Conservation (phyloP, 768 basidiomycete species). For the Pulveroboletus sp. region DNA sequence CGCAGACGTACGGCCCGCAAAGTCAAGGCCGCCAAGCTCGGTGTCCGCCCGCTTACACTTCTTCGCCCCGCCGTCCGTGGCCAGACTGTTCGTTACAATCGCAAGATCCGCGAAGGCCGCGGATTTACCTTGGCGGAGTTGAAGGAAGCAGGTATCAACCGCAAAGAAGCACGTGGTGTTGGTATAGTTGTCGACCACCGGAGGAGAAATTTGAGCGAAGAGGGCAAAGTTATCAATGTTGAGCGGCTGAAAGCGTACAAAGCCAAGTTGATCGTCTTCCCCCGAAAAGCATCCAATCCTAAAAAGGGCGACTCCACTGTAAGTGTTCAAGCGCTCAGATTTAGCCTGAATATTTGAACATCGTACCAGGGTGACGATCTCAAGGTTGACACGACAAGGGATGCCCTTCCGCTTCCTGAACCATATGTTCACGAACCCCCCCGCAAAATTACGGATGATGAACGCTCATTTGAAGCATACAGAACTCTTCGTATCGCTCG, state of each 20-base stretch:
- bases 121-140: slow-evolving; percentile 94
- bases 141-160: slow-evolving; percentile 92
- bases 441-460: slow-evolving; percentile 89
- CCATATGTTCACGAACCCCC: slow-evolving; percentile 74
- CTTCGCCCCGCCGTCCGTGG: slow-evolving; percentile 97
- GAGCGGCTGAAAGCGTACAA: slow-evolving; percentile 94
- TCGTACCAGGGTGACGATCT: slow-evolving; percentile 73
- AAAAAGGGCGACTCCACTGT: slow-evolving; percentile 95
- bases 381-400: slow-evolving; percentile 70
- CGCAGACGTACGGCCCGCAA: slow-evolving; percentile 91
- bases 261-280: slow-evolving; percentile 91
- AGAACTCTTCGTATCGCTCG: slow-evolving; percentile 82
- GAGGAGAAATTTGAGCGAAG: slow-evolving; percentile 93
- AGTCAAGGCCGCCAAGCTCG: slow-evolving; percentile 84
- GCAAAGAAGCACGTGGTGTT: slow-evolving; percentile 88
- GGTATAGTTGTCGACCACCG: slow-evolving; percentile 98
- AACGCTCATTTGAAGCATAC: slow-evolving; percentile 88
- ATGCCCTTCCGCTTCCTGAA: slow-evolving; percentile 63
- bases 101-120: slow-evolving; percentile 93
- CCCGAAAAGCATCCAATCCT: slow-evolving; percentile 90
- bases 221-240: slow-evolving; percentile 94
- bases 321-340: slow-evolving; percentile 30
- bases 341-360: slow-evolving; percentile 4
- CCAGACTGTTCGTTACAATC: slow-evolving; percentile 97
- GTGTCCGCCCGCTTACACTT: slow-evolving; percentile 86